These are phyloP conservation scores for Penicillium griseofulvum DNA, from an alignment of 2,329 filamentous ascomycete genomes.

Conservation along the genomic window DNA sequence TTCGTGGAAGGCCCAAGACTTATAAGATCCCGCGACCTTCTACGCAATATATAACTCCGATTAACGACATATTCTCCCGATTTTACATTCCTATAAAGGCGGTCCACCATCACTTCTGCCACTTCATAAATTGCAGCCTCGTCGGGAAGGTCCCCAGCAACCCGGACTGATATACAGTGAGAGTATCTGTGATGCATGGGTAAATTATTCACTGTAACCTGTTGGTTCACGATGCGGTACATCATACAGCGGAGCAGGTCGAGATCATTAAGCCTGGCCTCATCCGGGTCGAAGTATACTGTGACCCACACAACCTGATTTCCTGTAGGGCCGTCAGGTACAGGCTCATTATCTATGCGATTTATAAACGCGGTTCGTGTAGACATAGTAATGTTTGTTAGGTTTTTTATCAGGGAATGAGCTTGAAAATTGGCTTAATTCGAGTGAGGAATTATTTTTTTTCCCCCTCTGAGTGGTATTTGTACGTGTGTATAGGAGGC, in stretches of 20 bases:
- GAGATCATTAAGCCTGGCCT: neutral
- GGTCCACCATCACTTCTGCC: neutral
- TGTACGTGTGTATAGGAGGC: too few relatives aligned
- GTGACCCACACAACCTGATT: neutral
- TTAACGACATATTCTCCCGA: neutral
- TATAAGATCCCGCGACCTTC: neutral
- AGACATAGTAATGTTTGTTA: neutral
- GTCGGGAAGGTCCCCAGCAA: neutral
- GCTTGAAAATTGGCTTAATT: neutral
- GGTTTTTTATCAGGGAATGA: too few relatives aligned
- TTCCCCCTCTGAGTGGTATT: too few relatives aligned
- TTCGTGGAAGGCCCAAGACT: neutral
- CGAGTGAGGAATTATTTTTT: neutral
- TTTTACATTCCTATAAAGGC: neutral
- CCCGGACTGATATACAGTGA: neutral
- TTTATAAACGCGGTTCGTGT: neutral
- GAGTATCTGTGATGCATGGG: slow-evolving; percentile 1
- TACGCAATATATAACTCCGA: neutral
- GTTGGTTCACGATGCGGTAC: neutral
- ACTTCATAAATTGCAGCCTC: neutral
- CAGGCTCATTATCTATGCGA: neutral
- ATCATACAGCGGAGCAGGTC: neutral
- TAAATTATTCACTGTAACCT: neutral
- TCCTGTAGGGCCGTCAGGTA: neutral
- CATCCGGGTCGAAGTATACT: neutral